Evolutionary conservation across 2,329 filamentous ascomycete genomes (phyloP).

Genomic region (Fusarium sp.): DNA sequence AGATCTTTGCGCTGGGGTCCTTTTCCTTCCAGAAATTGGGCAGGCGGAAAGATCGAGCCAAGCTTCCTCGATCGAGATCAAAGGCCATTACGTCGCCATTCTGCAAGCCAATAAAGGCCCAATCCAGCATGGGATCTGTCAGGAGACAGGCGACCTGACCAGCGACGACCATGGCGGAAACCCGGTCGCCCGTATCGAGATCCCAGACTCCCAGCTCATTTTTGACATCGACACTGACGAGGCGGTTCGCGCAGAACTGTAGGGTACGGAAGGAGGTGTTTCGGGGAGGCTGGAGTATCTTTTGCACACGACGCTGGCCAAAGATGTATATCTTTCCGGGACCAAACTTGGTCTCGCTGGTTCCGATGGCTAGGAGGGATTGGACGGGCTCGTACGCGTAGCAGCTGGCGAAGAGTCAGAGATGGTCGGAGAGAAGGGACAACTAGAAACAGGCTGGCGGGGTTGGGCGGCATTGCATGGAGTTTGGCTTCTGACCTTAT

Average conservation of each 20-base stretch:
- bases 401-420: conserved; percentile 62
- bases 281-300: conserved; percentile 77
- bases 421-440: conserved; percentile 3
- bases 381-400: conserved; percentile 94
- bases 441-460: conserved; percentile 17
- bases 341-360: conserved; percentile 86
- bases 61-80: conserved; percentile 84
- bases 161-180: conserved; percentile 80
- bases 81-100: conserved; percentile 92
- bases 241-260: conserved; percentile 87
- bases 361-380: conserved; percentile 91
- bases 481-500: conserved; percentile 61
- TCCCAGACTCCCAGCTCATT: conserved; percentile 90
- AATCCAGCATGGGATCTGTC: conserved; percentile 92
- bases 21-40: conserved; percentile 87
- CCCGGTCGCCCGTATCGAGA: conserved; percentile 74
- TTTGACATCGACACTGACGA: conserved; percentile 86
- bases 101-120: conserved; percentile 86
- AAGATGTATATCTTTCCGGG: conserved; percentile 90
- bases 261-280: conserved; percentile 80
- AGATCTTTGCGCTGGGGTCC: conserved; percentile 72
- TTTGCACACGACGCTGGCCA: conserved; percentile 83
- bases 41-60: conserved; percentile 79
- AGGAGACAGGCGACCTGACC: conserved; percentile 80
- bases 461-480: conserved; percentile 15